Evolutionary conservation across 1,284 basidiomycete species (phyloP).

Genomic region (Thecaphora thlaspeos): DNA sequence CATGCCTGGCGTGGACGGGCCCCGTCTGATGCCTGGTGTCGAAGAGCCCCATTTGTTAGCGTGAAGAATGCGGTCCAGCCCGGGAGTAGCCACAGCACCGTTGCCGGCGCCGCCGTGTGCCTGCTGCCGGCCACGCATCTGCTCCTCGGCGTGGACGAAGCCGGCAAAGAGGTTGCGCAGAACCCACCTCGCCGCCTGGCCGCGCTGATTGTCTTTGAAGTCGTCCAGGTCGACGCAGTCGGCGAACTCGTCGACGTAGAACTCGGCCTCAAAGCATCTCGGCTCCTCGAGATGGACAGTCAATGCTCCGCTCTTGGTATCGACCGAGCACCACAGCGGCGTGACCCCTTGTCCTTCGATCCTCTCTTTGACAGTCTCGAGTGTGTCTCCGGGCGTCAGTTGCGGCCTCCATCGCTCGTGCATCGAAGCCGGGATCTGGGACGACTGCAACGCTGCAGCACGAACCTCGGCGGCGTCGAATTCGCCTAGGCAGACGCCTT

Average conservation of each 20-base stretch:
- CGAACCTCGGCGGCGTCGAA: slow-evolving; percentile 71
- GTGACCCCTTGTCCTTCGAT: slow-evolving; percentile 90
- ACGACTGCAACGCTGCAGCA: slow-evolving; percentile 22
- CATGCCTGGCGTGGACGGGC: slow-evolving; percentile 56
- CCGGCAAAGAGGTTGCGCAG: slow-evolving; percentile 54
- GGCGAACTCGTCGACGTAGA: slow-evolving; percentile 82
- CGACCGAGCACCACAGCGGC: slow-evolving; percentile 79
- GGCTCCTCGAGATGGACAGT: slow-evolving; percentile 80
- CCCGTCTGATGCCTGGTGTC: slow-evolving; percentile 34
- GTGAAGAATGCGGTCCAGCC: slow-evolving; percentile 23
- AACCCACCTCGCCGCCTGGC: slow-evolving; percentile 50
- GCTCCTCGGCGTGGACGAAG: slow-evolving; percentile 46
- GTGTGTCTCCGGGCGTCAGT: slow-evolving; percentile 64
- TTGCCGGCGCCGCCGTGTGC: no score
- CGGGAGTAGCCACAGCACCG: slow-evolving; percentile 12
- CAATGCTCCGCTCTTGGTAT: slow-evolving; percentile 84
- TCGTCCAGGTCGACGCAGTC: slow-evolving; percentile 13
- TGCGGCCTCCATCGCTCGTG: slow-evolving; percentile 35
- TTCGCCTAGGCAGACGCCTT: slow-evolving; percentile 73
- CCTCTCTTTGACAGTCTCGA: slow-evolving; percentile 80
- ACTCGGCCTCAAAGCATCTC: slow-evolving; percentile 86
- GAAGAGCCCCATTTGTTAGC: slow-evolving; percentile 50
- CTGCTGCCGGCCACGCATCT: slow-evolving; percentile 19
- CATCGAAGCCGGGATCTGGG: slow-evolving; percentile 14
- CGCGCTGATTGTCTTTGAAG: slow-evolving; percentile 70